phyloP scores from a whole-genome alignment of 2,329 filamentous ascomycete genomes.

The Botrytis pseudocinerea region DNA sequence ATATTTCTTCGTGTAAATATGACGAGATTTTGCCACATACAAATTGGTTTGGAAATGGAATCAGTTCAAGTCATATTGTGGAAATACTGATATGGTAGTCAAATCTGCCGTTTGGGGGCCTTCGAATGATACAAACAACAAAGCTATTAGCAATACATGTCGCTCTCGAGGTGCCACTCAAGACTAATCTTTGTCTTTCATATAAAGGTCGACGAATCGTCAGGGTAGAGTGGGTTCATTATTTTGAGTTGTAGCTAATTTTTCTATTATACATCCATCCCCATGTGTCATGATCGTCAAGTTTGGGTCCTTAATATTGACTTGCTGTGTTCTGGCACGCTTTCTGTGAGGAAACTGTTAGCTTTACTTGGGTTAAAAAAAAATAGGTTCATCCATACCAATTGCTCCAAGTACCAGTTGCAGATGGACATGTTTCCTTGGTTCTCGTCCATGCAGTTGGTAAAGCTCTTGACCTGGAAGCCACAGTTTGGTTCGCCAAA shows the following conservation, averaged over 20 bases:
- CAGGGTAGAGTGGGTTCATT: conserved; percentile 16
- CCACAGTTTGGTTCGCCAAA: conserved; percentile 69
- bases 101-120: too few relatives aligned
- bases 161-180: background rate
- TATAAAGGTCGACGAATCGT: background rate
- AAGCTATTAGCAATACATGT: background rate
- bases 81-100: background rate
- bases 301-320: conserved; percentile 25
- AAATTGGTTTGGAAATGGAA: background rate
- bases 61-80: background rate
- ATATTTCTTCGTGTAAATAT: background rate
- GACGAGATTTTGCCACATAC: background rate
- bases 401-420: conserved; percentile 96
- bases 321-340: conserved; percentile 77
- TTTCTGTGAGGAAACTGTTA: conserved; percentile 55
- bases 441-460: conserved; percentile 95
- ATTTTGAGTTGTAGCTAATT: background rate
- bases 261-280: conserved; percentile 19
- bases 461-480: conserved; percentile 80
- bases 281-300: background rate
- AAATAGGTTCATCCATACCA: conserved; percentile 49
- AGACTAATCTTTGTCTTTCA: background rate
- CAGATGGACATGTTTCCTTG: conserved; percentile 93
- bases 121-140: background rate
- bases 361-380: conserved; percentile 26